These are phyloP conservation scores for Paraphoma chrysanthemicola DNA, from an alignment of 2,329 filamentous ascomycete species.

Conservation along the genomic window DNA sequence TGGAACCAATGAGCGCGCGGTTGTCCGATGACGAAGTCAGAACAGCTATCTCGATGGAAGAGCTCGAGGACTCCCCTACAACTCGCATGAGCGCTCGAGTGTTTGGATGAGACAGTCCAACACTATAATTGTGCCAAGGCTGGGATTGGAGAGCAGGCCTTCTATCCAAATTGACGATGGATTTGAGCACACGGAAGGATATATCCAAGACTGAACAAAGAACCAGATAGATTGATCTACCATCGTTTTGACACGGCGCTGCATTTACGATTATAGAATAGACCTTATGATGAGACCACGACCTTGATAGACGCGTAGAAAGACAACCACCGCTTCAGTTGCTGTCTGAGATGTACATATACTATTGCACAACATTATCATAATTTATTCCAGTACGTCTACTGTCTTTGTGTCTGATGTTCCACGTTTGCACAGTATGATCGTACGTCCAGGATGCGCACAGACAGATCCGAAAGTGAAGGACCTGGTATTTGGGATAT, in stretches of 20 bases:
- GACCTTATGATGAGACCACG: not conserved
- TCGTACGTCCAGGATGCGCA: not conserved
- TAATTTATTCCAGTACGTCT: not conserved
- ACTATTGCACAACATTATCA: too few species aligned
- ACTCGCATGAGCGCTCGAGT: slow-evolving; percentile 43
- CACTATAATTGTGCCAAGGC: not conserved
- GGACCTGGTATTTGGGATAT: not conserved
- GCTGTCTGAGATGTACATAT: not conserved
- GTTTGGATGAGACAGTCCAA: not conserved
- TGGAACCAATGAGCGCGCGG: slow-evolving; percentile 45
- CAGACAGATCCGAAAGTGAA: not conserved
- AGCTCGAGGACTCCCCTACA: slow-evolving; percentile 38
- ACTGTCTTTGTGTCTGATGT: not conserved
- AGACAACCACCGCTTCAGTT: not conserved
- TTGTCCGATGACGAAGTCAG: slow-evolving; percentile 33
- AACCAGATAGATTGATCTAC: not conserved
- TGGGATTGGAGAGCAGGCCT: not conserved
- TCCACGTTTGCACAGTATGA: not conserved
- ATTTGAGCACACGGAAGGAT: not conserved
- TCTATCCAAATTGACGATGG: not conserved
- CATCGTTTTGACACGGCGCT: not conserved
- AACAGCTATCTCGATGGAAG: slow-evolving; percentile 24
- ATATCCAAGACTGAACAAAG: not conserved
- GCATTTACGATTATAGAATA: not conserved
- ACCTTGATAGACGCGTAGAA: not conserved